Percentiles rank a stretch among this genome's conserved stretches.
Conservation (phyloP, 805 yeast genomes). For the Suhomyces emberorum region DNA sequence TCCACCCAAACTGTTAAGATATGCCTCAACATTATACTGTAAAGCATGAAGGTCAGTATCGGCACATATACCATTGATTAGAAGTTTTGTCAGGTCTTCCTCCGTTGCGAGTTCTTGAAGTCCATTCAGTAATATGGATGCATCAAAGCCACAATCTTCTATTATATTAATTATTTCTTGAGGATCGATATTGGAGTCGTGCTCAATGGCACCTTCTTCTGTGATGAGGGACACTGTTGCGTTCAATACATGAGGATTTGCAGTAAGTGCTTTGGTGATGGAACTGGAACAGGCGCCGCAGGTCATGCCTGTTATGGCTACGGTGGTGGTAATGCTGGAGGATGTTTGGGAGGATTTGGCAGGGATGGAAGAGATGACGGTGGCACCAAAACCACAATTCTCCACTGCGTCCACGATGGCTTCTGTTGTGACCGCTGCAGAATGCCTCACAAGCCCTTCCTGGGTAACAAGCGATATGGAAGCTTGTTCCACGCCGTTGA, state of each 20-base stretch:
- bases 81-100: conserved; percentile 28
- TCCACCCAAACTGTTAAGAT: conserved; percentile 30
- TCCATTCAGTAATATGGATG: conserved; percentile 6
- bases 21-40: conserved; percentile 41
- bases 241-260: conserved; percentile 19
- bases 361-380: conserved; percentile 4
- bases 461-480: conserved; percentile 76
- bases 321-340: conserved; percentile 1
- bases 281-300: conserved; percentile 44
- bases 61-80: conserved; percentile 31
- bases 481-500: conserved; percentile 51
- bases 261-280: conserved; percentile 30
- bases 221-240: conserved; percentile 37
- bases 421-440: conserved; percentile 26
- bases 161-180: conserved; percentile 19
- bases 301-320: conserved; percentile 30
- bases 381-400: conserved; percentile 45
- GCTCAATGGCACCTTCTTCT: conserved; percentile 31
- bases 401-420: conserved; percentile 56
- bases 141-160: conserved; percentile 33
- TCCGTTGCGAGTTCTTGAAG: conserved; percentile 9
- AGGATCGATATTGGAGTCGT: conserved; percentile 10
- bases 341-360: neutral
- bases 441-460: conserved; percentile 59
- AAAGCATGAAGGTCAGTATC: conserved; percentile 24